A percentile compares a stretch with the other conserved stretches of the same genome.
Conservation (phyloP, 441 rosid species). For the Gossypium gossypioides region DNA sequence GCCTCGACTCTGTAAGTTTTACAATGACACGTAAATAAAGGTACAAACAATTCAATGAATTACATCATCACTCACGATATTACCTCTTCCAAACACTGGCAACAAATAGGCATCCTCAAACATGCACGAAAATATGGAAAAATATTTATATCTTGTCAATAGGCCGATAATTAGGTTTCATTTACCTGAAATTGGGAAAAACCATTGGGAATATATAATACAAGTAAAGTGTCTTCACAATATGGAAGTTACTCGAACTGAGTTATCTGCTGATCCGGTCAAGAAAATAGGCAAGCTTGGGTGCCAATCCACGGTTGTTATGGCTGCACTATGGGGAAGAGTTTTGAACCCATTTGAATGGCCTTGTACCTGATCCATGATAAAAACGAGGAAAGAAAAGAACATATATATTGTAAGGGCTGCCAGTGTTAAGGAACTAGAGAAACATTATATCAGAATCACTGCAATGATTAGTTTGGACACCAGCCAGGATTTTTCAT, state of each 20-base stretch:
- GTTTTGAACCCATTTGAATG: slow-evolving; percentile 38
- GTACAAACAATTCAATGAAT: slow-evolving; percentile 1
- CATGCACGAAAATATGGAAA: background rate
- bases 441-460: background rate
- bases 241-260: slow-evolving; percentile 50
- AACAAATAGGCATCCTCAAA: background rate
- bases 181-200: background rate
- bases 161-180: background rate
- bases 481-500: background rate
- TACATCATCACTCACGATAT: background rate
- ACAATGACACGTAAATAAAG: background rate
- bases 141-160: background rate
- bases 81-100: background rate
- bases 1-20: too few relatives aligned
- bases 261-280: slow-evolving; percentile 65
- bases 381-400: background rate
- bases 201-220: background rate
- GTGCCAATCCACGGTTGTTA: slow-evolving; percentile 67
- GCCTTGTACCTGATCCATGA: slow-evolving; percentile 38
- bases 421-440: background rate
- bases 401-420: background rate
- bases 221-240: slow-evolving; percentile 11
- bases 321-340: slow-evolving; percentile 51
- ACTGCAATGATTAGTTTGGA: background rate
- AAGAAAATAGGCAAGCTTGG: slow-evolving; percentile 56